Evolutionary conservation across 176 grass and related monocot species (phyloP).

Genomic region (Raddia distichophylla): DNA sequence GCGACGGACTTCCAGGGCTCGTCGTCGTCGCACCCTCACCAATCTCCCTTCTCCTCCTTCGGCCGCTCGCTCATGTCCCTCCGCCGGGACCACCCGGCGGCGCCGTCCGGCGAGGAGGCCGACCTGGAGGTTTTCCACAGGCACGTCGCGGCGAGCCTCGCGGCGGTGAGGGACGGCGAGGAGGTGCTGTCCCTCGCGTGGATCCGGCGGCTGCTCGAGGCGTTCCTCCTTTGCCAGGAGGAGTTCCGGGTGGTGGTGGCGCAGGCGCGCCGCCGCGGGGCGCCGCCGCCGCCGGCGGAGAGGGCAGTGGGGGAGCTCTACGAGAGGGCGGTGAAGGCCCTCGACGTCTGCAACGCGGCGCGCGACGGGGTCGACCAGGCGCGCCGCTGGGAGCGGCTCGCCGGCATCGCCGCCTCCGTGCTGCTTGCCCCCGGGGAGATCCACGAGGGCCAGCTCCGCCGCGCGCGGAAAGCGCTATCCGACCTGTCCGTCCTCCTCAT

Average conservation of each 20-base stretch:
- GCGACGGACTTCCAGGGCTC: constrained; percentile 77
- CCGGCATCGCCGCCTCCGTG: constrained; percentile 66
- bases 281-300: constrained; percentile 34
- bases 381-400: constrained; percentile 74
- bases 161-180: constrained; percentile 35
- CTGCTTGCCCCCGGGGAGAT: constrained; percentile 49
- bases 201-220: constrained; percentile 78
- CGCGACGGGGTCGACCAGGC: constrained; percentile 79
- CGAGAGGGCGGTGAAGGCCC: constrained; percentile 86
- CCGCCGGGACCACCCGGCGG: constrained; percentile 53
- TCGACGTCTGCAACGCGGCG: constrained; percentile 93
- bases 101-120: constrained; percentile 35
- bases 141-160: constrained; percentile 53
- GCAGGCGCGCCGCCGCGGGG: constrained; percentile 37
- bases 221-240: constrained; percentile 70
- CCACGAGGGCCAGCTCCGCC: constrained; percentile 74
- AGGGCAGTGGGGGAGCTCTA: constrained; percentile 60
- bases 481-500: constrained; percentile 81
- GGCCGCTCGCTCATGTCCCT: constrained; percentile 70
- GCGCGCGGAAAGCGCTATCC: constrained; percentile 70
- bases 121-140: constrained; percentile 79
- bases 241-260: constrained; percentile 62
- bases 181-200: constrained; percentile 66
- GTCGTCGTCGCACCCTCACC: constrained; percentile 44
- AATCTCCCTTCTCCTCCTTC: constrained; percentile 62